Evolutionary conservation across 345 rosid genomes (phyloP), one percentile per base, ranked within the genome.

Genomic region (Toxicodendron radicans): DNA sequence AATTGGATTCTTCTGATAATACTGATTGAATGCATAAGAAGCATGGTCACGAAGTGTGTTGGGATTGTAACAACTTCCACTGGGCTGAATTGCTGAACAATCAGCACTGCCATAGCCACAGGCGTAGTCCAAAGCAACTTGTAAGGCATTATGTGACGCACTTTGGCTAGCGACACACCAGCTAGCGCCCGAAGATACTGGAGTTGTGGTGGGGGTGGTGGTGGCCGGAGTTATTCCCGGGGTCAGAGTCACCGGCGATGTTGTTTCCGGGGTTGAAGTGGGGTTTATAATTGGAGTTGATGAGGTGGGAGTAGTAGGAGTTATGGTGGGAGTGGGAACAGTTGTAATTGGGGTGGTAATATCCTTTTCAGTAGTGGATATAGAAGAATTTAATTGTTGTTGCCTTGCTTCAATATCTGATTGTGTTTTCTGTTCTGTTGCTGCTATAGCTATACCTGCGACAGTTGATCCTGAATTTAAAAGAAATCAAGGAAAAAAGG

Each of bases 141-240:
- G 99, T n/a, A 95, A 75, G 30, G 88, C 82, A 0, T 80, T 72
- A 41, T 83, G 82, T 1, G 94, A 87, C 11, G 95, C 90, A 72
- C 90, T 83, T 67, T 80, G 90, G 85, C 85, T 88, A 20, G 97
- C 97, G 0, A 92, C 85, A 62, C 97, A 95, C 99, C 99, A 95
- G 74, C 92, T 90, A 10, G 76, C 82, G 16, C 84, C 87, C 7
- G 79, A 43, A 8, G 89, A 75, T 2, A 48, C 82, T 0, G 88
- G 75, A 0, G 83, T 46, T 5, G 72, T 59, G 7, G 71, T 43
- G 7, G 80, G 54, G 2, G 72, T 59, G 7, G 73, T 33, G 7
- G 80, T 58, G 2, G 78, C 2, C 0, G 89, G 80, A 21, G 76
- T 73, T 2, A 72, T 51, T 41, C 52, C 52, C 7, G 89, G 83